Evolutionary conservation across 2,329 filamentous ascomycete genomes (phyloP).

Genomic region (Aureobasidium melanogenum): DNA sequence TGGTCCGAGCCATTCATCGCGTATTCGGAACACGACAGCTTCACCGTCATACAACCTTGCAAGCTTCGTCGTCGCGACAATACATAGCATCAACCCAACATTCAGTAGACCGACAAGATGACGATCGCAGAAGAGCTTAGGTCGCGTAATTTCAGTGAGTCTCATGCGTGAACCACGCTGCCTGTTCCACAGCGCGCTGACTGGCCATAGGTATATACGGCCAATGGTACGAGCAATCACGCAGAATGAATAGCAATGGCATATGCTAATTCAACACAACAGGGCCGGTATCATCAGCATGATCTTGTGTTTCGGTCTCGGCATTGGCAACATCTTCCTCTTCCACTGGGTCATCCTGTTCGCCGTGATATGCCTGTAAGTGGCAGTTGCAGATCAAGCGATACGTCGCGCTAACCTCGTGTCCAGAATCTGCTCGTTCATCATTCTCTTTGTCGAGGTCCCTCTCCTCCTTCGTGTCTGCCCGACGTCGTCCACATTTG

Average conservation of each 20-base stretch:
- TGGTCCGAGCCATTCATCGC: neutral
- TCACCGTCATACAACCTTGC: neutral
- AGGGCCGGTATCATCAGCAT: conserved; percentile 53
- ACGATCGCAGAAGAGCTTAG: conserved; percentile 54
- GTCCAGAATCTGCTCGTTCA: conserved; percentile 37
- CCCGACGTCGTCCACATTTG: conserved; percentile 84
- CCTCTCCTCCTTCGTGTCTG: conserved; percentile 95
- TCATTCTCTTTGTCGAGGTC: conserved; percentile 56
- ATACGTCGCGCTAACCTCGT: neutral
- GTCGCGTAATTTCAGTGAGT: conserved; percentile 58
- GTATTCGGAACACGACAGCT: conserved; percentile 5
- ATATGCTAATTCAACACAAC: conserved; percentile 12
- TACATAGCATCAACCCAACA: neutral
- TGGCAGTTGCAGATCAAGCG: conserved; percentile 1
- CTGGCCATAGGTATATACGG: conserved; percentile 52
- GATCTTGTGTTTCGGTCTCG: conserved; percentile 57
- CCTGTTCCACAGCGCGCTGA: conserved; percentile 10
- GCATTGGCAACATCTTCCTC: conserved; percentile 61
- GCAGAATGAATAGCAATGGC: conserved; percentile 10
- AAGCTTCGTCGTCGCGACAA: neutral
- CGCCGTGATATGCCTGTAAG: conserved; percentile 44
- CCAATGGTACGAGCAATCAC: conserved; percentile 49
- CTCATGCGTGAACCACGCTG: conserved; percentile 7
- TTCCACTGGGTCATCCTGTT: conserved; percentile 52
- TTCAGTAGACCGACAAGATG: conserved; percentile 31